Percentiles rank a stretch among this genome's conserved stretches.
Conservation (phyloP, 1,284 basidiomycete genomes). For the Sanghuangporus baumii region DNA sequence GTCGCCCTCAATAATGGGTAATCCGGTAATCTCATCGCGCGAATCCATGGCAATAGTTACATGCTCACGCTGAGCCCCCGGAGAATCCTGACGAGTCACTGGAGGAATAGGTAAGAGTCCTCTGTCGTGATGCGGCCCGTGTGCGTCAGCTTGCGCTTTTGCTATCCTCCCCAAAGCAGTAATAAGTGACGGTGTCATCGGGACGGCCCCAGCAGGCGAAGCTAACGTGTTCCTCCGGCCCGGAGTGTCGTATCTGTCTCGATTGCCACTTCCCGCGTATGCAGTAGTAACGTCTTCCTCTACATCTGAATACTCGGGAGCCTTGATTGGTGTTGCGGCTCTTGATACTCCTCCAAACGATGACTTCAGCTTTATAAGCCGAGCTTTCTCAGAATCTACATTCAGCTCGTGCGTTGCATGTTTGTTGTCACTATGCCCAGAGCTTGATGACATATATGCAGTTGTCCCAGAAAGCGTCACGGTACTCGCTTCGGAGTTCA, state of each 20-base stretch:
- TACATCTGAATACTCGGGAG: conserved; percentile 34
- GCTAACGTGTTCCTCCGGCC: conserved; percentile 26
- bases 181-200: conserved; percentile 57
- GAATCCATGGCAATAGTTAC: background rate
- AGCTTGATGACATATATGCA: conserved; percentile 4
- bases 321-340: background rate
- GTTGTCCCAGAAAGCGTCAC: conserved; percentile 14
- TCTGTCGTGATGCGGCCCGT: conserved; percentile 19
- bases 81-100: background rate
- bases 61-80: background rate
- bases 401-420: conserved; percentile 17
- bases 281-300: conserved; percentile 25
- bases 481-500: conserved; percentile 6
- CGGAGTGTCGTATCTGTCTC: conserved; percentile 17
- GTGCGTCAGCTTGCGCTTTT: conserved; percentile 48
- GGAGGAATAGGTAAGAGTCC: background rate
- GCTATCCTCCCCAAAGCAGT: conserved; percentile 52
- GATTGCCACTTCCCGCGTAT: background rate
- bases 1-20: conserved; percentile 17
- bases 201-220: conserved; percentile 36
- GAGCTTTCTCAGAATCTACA: conserved; percentile 21
- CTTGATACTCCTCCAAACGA: conserved; percentile 1
- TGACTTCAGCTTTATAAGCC: conserved; percentile 13
- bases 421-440: background rate
- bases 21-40: background rate